Evolutionary conservation across 2,329 filamentous ascomycete species (phyloP).

Genomic region (Aureobasidium lini): DNA sequence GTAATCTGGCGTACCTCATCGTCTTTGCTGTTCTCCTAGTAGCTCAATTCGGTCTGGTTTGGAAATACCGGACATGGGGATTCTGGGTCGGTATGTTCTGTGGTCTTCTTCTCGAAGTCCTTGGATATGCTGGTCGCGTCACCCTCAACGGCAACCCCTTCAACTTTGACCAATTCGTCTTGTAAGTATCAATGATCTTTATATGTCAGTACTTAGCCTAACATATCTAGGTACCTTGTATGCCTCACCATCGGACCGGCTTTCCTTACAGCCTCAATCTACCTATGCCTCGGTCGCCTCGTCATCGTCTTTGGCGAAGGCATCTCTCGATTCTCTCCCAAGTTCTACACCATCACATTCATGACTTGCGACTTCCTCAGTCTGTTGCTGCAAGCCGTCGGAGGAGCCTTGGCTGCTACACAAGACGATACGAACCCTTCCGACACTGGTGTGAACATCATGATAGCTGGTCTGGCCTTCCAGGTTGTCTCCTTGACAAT

Average conservation of each 20-base stretch:
- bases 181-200: slow-evolving; percentile 29
- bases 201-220: background rate
- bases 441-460: slow-evolving; percentile 44
- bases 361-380: slow-evolving; percentile 49
- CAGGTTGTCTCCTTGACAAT: slow-evolving; percentile 45
- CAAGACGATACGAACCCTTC: slow-evolving; percentile 34
- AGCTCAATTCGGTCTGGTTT: slow-evolving; percentile 42
- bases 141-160: slow-evolving; percentile 49
- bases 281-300: slow-evolving; percentile 50
- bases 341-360: slow-evolving; percentile 45
- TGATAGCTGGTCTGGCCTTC: slow-evolving; percentile 49
- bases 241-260: slow-evolving; percentile 50
- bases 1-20: slow-evolving; percentile 46
- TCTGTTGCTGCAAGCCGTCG: slow-evolving; percentile 48
- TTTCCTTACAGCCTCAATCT: slow-evolving; percentile 49
- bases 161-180: slow-evolving; percentile 40
- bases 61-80: slow-evolving; percentile 48
- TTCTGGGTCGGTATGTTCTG: slow-evolving; percentile 44
- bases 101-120: slow-evolving; percentile 44
- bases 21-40: slow-evolving; percentile 45
- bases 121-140: slow-evolving; percentile 51
- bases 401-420: slow-evolving; percentile 50
- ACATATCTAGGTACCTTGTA: slow-evolving; percentile 41
- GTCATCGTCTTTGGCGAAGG: slow-evolving; percentile 43
- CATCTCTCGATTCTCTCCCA: slow-evolving; percentile 17